Conservation (phyloP, 1,139 yeast genomes). For the Nakaseomyces delphensis region DNA sequence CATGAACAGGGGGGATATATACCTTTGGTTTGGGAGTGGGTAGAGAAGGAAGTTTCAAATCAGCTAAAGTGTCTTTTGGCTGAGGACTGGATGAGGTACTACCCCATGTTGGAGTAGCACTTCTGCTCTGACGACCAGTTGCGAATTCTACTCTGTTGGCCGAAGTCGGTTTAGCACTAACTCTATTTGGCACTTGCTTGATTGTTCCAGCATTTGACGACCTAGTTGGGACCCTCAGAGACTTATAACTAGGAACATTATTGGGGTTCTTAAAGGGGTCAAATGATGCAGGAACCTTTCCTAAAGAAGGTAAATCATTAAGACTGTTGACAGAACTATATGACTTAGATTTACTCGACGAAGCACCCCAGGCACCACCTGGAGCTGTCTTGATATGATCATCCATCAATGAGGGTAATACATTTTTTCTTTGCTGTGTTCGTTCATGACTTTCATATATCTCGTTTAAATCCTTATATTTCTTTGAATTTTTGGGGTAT, state of each 20-base stretch:
- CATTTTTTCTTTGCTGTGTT: slow-evolving; percentile 22
- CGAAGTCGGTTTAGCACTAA: slow-evolving; percentile 4
- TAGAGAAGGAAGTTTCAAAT: slow-evolving; percentile 47
- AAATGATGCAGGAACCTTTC: slow-evolving; percentile 16
- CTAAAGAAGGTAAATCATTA: slow-evolving; percentile 25
- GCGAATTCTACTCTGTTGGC: slow-evolving; percentile 2
- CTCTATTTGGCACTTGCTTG: background rate
- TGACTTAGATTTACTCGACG: slow-evolving; percentile 5
- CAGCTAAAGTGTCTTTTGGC: slow-evolving; percentile 21
- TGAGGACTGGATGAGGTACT: slow-evolving; percentile 3
- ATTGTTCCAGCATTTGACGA: slow-evolving; percentile 8
- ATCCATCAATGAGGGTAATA: slow-evolving; percentile 50
- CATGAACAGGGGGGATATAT: slow-evolving; percentile 35
- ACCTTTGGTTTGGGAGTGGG: slow-evolving; percentile 37
- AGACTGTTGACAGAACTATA: slow-evolving; percentile 8
- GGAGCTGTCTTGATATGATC: slow-evolving; percentile 20
- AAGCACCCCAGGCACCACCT: slow-evolving; percentile 27
- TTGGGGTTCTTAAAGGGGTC: slow-evolving; percentile 18
- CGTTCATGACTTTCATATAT: slow-evolving; percentile 29
- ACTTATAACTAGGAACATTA: slow-evolving; percentile 11
- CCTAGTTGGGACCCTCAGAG: slow-evolving; percentile 9
- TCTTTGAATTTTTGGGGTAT: slow-evolving; percentile 36
- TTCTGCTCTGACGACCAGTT: background rate
- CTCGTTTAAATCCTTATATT: slow-evolving; percentile 30
- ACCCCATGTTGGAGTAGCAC: slow-evolving; percentile 4